phyloP scores from a whole-genome alignment of 352 stramenopile species.

The Blastocystis sp. region DNA sequence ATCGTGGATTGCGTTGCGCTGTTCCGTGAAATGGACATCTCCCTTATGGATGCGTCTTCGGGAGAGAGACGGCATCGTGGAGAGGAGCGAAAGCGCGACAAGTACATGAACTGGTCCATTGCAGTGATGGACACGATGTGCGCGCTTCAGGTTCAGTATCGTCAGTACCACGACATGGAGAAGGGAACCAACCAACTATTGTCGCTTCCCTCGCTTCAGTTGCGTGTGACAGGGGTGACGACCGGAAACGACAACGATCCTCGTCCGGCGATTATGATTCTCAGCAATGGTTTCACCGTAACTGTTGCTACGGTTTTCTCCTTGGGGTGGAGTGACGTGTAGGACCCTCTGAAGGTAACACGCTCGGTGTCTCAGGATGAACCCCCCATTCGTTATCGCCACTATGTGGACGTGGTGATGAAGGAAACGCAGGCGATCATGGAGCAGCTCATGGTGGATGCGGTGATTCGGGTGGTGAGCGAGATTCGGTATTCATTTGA shows the following conservation, averaged over 20 bases:
- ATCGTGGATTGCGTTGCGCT: not conserved
- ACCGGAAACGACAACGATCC: constrained; percentile 22
- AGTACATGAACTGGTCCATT: constrained; percentile 38
- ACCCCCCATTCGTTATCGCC: not conserved
- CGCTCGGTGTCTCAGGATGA: not conserved
- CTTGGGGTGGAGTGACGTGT: not conserved
- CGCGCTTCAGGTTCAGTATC: not conserved
- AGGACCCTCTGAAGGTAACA: not conserved
- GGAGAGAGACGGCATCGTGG: not conserved
- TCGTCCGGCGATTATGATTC: constrained; percentile 6
- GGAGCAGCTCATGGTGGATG: constrained; percentile 21
- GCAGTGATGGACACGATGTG: not conserved
- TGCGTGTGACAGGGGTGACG: not conserved
- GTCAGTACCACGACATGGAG: not conserved
- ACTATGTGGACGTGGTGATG: not conserved
- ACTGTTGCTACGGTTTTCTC: not conserved
- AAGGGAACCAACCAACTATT: not conserved
- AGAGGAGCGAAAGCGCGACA: not conserved
- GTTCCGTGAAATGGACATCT: not conserved
- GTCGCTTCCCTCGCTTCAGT: not conserved
- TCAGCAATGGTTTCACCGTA: constrained; percentile 2
- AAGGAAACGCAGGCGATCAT: not conserved
- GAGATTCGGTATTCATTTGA: constrained; percentile 1
- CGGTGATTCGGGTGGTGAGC: constrained; percentile 1
- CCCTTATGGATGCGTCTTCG: not conserved